A percentile compares a stretch with the other conserved stretches of the same genome.
Evolutionary conservation across 306 rosid species (phyloP).

Genomic region (Fagus crenata): DNA sequence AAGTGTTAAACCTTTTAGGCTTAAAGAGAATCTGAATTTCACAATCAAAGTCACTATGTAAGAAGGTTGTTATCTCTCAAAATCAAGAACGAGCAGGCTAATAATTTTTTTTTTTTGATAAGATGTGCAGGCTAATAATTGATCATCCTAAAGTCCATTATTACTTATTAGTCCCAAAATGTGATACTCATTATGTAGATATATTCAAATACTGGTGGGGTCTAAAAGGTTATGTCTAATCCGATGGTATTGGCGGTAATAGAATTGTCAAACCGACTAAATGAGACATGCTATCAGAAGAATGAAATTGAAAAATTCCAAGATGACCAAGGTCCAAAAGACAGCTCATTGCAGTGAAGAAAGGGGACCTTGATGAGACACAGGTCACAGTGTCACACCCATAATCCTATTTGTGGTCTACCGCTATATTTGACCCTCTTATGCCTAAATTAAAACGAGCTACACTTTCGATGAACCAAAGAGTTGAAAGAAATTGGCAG

Average conservation of each 20-base stretch:
- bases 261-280: conserved; percentile 63
- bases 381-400: conserved; percentile 39
- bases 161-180: background rate
- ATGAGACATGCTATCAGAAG: conserved; percentile 25
- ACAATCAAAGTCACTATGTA: conserved; percentile 2
- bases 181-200: background rate
- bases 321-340: conserved; percentile 22
- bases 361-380: conserved; percentile 33
- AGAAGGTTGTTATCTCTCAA: conserved; percentile 29
- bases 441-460: too few species aligned
- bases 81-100: conserved; percentile 17
- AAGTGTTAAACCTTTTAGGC: background rate
- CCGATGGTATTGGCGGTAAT: background rate
- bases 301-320: conserved; percentile 8
- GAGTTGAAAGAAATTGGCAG: too few species aligned
- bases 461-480: too few species aligned
- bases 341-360: conserved; percentile 32
- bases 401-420: background rate
- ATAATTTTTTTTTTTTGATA: conserved; percentile 7
- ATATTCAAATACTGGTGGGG: background rate
- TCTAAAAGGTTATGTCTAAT: background rate
- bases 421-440: too few species aligned
- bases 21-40: background rate
- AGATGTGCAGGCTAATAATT: conserved; percentile 18
- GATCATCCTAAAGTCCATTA: conserved; percentile 8